A percentile compares a stretch with the other conserved stretches of the same genome.
Conservation (phyloP, 371 early-diverging fungal species). For the Syncephalis plumigaleata region DNA sequence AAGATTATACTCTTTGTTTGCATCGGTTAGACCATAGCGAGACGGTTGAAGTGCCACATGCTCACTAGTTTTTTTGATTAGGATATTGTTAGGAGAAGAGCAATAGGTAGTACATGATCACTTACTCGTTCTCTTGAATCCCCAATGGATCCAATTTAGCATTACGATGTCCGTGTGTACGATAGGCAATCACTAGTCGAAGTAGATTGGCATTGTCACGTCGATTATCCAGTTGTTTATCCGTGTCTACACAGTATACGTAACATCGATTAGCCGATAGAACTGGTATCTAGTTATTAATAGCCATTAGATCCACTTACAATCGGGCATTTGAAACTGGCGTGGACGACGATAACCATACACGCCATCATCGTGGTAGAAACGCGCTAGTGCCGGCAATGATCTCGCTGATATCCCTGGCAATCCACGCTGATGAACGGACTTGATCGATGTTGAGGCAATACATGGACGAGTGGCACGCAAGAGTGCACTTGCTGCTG, state of each 20-base stretch:
- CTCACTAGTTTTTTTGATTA: constrained; percentile 18
- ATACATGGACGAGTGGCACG: too few relatives aligned
- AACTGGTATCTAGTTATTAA: too few relatives aligned
- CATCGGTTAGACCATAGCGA: constrained; percentile 54
- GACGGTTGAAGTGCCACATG: constrained; percentile 63
- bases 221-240: constrained; percentile 62
- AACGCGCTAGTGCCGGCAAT: neutral
- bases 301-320: constrained; percentile 26
- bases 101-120: neutral
- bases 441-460: too few relatives aligned
- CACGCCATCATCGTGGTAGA: constrained; percentile 57
- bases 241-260: constrained; percentile 19
- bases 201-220: constrained; percentile 64
- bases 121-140: constrained; percentile 47
- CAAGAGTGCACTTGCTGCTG: too few relatives aligned
- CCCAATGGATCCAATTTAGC: constrained; percentile 81
- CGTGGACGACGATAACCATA: constrained; percentile 73
- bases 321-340: constrained; percentile 47
- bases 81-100: neutral
- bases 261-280: too few relatives aligned
- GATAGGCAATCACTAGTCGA: constrained; percentile 69
- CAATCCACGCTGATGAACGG: too few relatives aligned
- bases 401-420: too few relatives aligned
- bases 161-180: constrained; percentile 65
- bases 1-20: constrained; percentile 32